Evolutionary conservation across 176 grass and related monocot species (phyloP).

Genomic region (Alloteropsis semialata): DNA sequence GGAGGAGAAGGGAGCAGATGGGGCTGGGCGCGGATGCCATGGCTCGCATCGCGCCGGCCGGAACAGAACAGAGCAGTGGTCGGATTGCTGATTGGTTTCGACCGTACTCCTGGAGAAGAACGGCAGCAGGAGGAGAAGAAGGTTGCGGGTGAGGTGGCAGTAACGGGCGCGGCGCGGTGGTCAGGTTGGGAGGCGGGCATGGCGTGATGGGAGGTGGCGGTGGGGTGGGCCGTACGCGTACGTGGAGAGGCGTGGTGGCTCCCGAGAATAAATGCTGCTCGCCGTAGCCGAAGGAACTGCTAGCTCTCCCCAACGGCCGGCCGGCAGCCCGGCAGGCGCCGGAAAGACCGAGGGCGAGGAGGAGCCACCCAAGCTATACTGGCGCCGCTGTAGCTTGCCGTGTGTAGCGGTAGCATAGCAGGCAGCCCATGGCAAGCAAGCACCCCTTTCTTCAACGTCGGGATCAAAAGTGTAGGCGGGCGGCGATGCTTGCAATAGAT

Average conservation of each 20-base stretch:
- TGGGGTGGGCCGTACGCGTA: background rate
- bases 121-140: background rate
- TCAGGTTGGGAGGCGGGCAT: background rate
- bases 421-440: no score
- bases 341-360: background rate
- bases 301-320: background rate
- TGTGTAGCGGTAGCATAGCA: no score
- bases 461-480: no score
- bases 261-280: background rate
- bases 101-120: background rate
- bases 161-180: background rate
- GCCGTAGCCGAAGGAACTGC: background rate
- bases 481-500: no score
- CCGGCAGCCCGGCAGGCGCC: background rate
- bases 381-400: background rate
- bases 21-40: background rate
- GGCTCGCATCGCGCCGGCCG: background rate
- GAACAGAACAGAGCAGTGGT: background rate
- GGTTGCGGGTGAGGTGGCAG: background rate
- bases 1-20: background rate
- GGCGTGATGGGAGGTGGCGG: background rate
- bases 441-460: no score
- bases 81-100: background rate
- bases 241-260: background rate
- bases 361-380: background rate